Evolutionary conservation across 495 filamentous ascomycete genomes (phyloP).

Genomic region (Trypethelium eluteriae): DNA sequence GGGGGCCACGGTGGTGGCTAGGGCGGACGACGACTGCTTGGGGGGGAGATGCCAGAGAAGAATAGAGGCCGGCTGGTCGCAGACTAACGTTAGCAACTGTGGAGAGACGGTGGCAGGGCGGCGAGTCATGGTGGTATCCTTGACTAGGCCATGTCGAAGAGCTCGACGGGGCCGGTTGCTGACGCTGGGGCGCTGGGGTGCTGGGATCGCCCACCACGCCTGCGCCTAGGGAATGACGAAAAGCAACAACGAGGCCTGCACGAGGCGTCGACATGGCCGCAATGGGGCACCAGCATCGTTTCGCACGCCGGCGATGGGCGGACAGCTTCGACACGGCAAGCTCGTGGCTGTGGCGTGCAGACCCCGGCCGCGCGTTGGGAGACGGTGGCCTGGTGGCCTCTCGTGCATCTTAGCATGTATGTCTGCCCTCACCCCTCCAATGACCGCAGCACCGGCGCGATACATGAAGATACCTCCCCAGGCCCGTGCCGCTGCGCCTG

Average conservation of each 20-base stretch:
- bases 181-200: background rate
- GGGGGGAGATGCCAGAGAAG: background rate
- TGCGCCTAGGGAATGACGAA: slow-evolving; percentile 7
- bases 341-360: slow-evolving; percentile 12
- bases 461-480: background rate
- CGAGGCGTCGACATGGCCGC: background rate
- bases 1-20: background rate
- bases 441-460: background rate
- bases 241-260: slow-evolving; percentile 5
- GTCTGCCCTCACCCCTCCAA: background rate
- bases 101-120: slow-evolving; percentile 7
- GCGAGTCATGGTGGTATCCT: slow-evolving; percentile 7
- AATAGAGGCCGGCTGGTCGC: background rate
- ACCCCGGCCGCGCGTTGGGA: slow-evolving; percentile 3
- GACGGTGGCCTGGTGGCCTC: background rate
- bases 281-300: background rate
- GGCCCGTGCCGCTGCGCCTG: background rate
- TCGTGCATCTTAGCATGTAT: too few relatives aligned
- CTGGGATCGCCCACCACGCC: slow-evolving; percentile 1
- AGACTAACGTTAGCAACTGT: background rate
- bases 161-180: background rate
- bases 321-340: background rate
- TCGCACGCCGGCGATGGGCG: background rate
- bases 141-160: background rate
- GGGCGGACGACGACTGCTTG: background rate